phyloP scores from a whole-genome alignment of 208 protist species.

The Crithidia sp. region DNA sequence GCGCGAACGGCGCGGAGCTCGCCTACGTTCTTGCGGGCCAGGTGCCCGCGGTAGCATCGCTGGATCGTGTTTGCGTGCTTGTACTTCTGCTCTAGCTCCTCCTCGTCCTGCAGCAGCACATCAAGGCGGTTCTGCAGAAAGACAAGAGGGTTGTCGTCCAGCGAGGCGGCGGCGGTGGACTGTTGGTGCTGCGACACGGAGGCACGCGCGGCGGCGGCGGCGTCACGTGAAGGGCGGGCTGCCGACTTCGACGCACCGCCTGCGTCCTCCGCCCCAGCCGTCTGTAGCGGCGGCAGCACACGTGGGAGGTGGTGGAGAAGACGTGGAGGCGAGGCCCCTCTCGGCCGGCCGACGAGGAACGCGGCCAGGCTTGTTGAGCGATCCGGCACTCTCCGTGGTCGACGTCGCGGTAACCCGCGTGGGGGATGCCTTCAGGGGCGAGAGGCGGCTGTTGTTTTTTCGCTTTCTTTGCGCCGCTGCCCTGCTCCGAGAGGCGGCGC shows the following conservation, averaged over 20 bases:
- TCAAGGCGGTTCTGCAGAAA: slow-evolving; percentile 76
- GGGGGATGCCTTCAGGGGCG: slow-evolving; percentile 5
- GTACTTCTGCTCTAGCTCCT: slow-evolving; percentile 81
- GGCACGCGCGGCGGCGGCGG: background rate
- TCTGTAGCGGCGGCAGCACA: slow-evolving; percentile 30
- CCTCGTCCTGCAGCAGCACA: slow-evolving; percentile 79
- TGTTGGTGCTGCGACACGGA: slow-evolving; percentile 14
- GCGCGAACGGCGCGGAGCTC: slow-evolving; percentile 33
- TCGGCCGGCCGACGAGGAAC: slow-evolving; percentile 4
- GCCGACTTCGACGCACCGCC: background rate
- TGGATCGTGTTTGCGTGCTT: slow-evolving; percentile 64
- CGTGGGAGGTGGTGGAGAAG: slow-evolving; percentile 16
- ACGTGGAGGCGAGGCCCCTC: background rate
- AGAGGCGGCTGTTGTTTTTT: slow-evolving; percentile 5
- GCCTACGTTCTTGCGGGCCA: slow-evolving; percentile 36
- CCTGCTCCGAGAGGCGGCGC: slow-evolving; percentile 11
- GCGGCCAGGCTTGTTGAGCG: slow-evolving; percentile 1
- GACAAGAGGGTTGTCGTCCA: slow-evolving; percentile 43
- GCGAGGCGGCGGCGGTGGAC: background rate
- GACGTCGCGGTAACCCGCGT: background rate
- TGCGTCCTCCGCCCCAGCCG: background rate
- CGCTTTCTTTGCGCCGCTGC: slow-evolving; percentile 1
- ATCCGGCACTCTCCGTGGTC: background rate
- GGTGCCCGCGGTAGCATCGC: slow-evolving; percentile 63
- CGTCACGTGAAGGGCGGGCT: background rate